phyloP scores from a whole-genome alignment of 2,329 filamentous ascomycete species.

The Penicillium sumatraense region DNA sequence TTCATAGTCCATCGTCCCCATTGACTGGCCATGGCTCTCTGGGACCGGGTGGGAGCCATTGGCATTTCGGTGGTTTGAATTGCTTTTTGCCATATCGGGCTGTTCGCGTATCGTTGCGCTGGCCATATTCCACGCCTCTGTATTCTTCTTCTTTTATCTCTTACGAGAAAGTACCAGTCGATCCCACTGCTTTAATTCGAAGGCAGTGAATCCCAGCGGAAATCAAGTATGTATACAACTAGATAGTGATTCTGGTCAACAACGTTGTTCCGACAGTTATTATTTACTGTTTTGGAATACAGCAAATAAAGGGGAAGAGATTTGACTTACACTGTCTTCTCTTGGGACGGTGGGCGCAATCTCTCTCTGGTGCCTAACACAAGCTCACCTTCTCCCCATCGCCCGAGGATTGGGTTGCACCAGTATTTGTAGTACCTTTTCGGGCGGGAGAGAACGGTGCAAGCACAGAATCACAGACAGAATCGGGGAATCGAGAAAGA shows the following conservation, averaged over 20 bases:
- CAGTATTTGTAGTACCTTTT: not conserved
- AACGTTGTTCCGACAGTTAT: constrained; percentile 4
- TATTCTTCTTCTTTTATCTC: not conserved
- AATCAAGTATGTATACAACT: constrained; percentile 11
- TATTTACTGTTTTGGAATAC: constrained; percentile 7
- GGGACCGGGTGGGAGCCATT: constrained; percentile 16
- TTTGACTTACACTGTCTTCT: constrained; percentile 10
- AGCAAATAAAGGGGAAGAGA: not conserved
- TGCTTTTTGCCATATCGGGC: constrained; percentile 25
- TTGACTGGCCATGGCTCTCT: constrained; percentile 7
- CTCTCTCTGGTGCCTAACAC: constrained; percentile 20
- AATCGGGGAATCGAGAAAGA: not conserved
- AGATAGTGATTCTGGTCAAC: constrained; percentile 15
- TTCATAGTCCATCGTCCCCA: constrained; percentile 5
- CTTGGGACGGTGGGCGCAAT: constrained; percentile 1
- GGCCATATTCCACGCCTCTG: no score
- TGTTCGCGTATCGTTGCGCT: constrained; percentile 19
- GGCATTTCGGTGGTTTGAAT: constrained; percentile 6
- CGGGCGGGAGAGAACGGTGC: not conserved
- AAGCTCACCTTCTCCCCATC: constrained; percentile 22
- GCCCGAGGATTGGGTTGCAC: constrained; percentile 14
- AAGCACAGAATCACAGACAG: no score
- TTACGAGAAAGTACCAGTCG: not conserved
- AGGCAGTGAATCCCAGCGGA: not conserved
- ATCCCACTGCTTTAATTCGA: not conserved